phyloP scores from a whole-genome alignment of 768 basidiomycete species.

The Xanthoconium stramineum region DNA sequence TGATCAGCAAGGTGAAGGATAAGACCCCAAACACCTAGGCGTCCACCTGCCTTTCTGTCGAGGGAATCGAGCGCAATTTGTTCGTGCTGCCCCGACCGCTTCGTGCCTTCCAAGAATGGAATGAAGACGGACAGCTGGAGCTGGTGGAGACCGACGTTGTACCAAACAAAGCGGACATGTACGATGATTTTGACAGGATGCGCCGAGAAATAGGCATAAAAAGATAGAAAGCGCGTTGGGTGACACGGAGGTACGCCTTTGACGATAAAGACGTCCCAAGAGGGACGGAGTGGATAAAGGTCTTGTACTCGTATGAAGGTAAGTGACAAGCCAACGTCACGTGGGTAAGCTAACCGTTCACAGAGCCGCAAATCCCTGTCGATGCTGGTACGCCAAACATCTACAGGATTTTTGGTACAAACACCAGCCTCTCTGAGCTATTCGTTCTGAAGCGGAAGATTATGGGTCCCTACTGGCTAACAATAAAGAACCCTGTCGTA shows the following conservation, averaged over 20 bases:
- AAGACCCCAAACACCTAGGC: conserved; percentile 61
- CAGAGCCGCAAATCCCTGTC: conserved; percentile 53
- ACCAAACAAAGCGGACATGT: conserved; percentile 69
- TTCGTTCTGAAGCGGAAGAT: conserved; percentile 96
- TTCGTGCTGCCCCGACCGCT: conserved; percentile 80
- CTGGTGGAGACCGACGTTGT: conserved; percentile 71
- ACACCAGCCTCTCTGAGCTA: conserved; percentile 88
- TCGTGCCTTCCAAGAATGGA: conserved; percentile 42
- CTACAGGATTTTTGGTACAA: conserved; percentile 84
- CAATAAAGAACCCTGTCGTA: conserved; percentile 71
- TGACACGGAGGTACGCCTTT: conserved; percentile 89
- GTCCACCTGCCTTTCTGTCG: conserved; percentile 84
- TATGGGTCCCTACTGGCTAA: conserved; percentile 98
- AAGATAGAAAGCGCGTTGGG: conserved; percentile 77
- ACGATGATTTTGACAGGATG: conserved; percentile 78
- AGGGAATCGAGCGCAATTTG: conserved; percentile 85
- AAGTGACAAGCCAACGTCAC: conserved; percentile 19
- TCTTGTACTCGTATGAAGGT: conserved; percentile 91
- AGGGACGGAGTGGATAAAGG: conserved; percentile 89
- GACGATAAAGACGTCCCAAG: conserved; percentile 72
- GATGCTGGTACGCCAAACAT: conserved; percentile 81
- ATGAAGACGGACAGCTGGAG: conserved; percentile 25
- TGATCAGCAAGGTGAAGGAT: conserved; percentile 90
- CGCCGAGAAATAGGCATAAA: conserved; percentile 70
- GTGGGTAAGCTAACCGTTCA: neutral